Base-by-base conservation (phyloP, 2,329 filamentous ascomycete genomes). In the Ceratocystis ficicola region DNA sequence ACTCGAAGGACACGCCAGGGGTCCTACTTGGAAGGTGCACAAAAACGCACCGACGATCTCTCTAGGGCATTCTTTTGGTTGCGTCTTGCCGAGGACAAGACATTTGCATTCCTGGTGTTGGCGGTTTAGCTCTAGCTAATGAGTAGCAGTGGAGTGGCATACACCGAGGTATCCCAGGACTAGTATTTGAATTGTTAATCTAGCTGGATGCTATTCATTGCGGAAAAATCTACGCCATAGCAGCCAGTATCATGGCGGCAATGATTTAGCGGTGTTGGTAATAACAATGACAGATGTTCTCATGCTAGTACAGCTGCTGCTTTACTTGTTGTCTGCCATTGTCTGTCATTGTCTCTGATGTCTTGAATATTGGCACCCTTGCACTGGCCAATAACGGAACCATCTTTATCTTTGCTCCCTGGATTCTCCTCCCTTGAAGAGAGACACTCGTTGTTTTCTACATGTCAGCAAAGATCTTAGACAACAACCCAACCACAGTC, bases 331-430 rank as follows among this genome's bases (percentile, higher is more conserved):
- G 28, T 12, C 5, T 30, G 25, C 5, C 50, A 15, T 55, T 25
- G 52, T 59, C 28, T 59, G 8, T 5, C 28, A n/a, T 59, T 30
- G 55, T 59, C 28, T 59, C 22, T 8, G 1, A 32, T 59, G 55
- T 59, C 55, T 36, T 36, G 55, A 41, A 59, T 59, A 59, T 59
- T 25, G 6, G 15, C 22, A 36, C 55, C 55, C 55, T 59, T 36
- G 28, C 22, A 15, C 17, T 10, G 17, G 5, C 28, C 28, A 36
- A 32, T 32, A 30, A 59, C n/a, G 55, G 55, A 59, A 32, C 28
- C 28, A 36, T 36, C 55, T 59, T 36, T 59, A 30, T 36, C 55
- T 20, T 17, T 17, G 17, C 30, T 36, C 25, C 55, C 55, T 36
- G 15, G n/a, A 7, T 7, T 5, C 6, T 7, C 55, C 8, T 32